Percentiles rank a stretch among this genome's conserved stretches.
These are phyloP conservation scores for Fusarium annulatum DNA, from an alignment of 2,329 filamentous ascomycete genomes.

Conservation along the genomic window DNA sequence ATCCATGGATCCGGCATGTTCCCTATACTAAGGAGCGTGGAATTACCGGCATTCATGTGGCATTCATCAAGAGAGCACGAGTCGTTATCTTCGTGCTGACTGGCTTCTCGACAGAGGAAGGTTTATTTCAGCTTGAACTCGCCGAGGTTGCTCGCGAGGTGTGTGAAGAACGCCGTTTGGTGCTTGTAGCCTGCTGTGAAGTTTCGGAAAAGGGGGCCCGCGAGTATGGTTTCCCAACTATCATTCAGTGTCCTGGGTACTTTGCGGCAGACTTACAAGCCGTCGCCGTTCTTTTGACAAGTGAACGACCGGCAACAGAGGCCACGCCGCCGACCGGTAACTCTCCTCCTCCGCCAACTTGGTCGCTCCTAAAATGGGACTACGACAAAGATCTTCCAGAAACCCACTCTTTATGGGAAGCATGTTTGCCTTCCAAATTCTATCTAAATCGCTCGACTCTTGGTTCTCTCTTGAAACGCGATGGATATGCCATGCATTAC, in stretches of 20 bases:
- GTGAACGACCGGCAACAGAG: constrained; percentile 44
- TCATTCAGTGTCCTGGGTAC: constrained; percentile 63
- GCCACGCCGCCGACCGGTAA: constrained; percentile 14
- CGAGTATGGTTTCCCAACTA: constrained; percentile 60
- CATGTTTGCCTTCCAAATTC: constrained; percentile 56
- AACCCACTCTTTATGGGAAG: constrained; percentile 61
- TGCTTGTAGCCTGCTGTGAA: constrained; percentile 64
- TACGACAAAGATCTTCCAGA: constrained; percentile 53
- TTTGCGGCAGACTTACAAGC: constrained; percentile 58
- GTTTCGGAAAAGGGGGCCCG: constrained; percentile 53
- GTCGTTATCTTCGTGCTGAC: constrained; percentile 71
- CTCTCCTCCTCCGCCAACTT: constrained; percentile 48
- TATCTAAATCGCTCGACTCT: constrained; percentile 57
- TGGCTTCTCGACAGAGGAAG: constrained; percentile 57
- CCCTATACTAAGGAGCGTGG: constrained; percentile 74
- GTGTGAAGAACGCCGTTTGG: constrained; percentile 61
- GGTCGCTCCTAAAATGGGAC: constrained; percentile 57
- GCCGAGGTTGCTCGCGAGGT: constrained; percentile 58
- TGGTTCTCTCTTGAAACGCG: constrained; percentile 60
- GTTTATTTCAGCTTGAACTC: constrained; percentile 63
- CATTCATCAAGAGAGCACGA: constrained; percentile 70
- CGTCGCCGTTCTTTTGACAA: constrained; percentile 65
- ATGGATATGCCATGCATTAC: constrained; percentile 68
- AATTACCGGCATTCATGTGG: constrained; percentile 71
- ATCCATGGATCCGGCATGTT: constrained; percentile 74